Percentiles rank a stretch among this genome's conserved stretches.
These are phyloP conservation scores for Aspergillus sparsus DNA, from an alignment of 495 filamentous ascomycete species.

Conservation along the genomic window DNA sequence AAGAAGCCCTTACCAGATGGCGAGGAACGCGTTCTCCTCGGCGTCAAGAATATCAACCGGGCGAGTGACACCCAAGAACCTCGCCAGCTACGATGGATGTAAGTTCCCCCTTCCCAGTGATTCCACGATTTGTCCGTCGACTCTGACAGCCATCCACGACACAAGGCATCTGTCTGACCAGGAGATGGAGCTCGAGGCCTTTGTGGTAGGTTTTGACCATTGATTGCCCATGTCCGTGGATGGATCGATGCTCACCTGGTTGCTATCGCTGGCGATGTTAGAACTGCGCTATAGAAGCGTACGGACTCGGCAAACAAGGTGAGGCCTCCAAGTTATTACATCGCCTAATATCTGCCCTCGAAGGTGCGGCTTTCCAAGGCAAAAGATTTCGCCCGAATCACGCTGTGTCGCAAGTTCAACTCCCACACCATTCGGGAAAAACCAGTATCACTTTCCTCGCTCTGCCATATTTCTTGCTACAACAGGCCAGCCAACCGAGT, in stretches of 20 bases:
- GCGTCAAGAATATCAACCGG: neutral
- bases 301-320: constrained; percentile 5
- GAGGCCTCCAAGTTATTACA: constrained; percentile 4
- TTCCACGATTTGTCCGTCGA: neutral
- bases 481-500: neutral
- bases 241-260: neutral
- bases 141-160: neutral
- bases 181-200: constrained; percentile 13
- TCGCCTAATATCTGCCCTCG: neutral
- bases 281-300: constrained; percentile 14
- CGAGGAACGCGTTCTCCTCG: constrained; percentile 9
- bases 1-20: neutral
- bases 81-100: constrained; percentile 16
- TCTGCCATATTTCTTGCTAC: constrained; percentile 14
- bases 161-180: constrained; percentile 8
- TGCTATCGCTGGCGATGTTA: neutral
- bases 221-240: neutral
- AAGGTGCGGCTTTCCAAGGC: constrained; percentile 9
- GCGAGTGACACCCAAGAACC: constrained; percentile 1
- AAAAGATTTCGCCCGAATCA: neutral
- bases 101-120: neutral
- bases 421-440: constrained; percentile 3
- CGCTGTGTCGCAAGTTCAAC: neutral
- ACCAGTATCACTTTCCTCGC: constrained; percentile 9
- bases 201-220: constrained; percentile 6